These are phyloP conservation scores for Akanthomyces muscarius DNA, from an alignment of 2,329 filamentous ascomycete genomes.

Conservation along the genomic window DNA sequence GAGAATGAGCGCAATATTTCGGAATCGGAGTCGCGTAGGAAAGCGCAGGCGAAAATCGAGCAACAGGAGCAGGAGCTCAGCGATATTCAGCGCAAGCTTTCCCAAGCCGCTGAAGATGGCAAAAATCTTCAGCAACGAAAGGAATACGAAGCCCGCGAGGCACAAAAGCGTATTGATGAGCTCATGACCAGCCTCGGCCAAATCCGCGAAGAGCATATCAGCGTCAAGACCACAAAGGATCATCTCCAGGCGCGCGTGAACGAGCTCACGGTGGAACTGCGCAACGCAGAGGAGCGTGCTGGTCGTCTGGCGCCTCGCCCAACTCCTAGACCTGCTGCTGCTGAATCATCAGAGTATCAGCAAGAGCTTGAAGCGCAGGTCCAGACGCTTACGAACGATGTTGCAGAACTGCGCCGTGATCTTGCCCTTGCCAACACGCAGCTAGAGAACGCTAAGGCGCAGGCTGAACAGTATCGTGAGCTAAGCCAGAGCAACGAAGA, in stretches of 20 bases:
- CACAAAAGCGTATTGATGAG: slow-evolving; percentile 88
- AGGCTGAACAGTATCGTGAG: slow-evolving; percentile 82
- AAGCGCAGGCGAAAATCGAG: slow-evolving; percentile 75
- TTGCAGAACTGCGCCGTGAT: slow-evolving; percentile 82
- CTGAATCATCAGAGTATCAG: slow-evolving; percentile 43
- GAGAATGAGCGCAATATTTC: slow-evolving; percentile 87
- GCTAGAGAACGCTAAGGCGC: slow-evolving; percentile 73
- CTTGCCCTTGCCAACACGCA: slow-evolving; percentile 77
- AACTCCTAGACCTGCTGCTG: slow-evolving; percentile 53
- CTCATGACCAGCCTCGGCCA: slow-evolving; percentile 75
- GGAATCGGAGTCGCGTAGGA: slow-evolving; percentile 76
- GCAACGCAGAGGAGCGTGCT: slow-evolving; percentile 82
- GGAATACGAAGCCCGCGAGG: slow-evolving; percentile 85
- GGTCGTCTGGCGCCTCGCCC: slow-evolving; percentile 78
- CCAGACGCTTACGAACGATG: slow-evolving; percentile 78
- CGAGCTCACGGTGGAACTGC: slow-evolving; percentile 82
- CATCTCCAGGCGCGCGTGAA: slow-evolving; percentile 85
- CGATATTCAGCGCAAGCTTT: slow-evolving; percentile 75
- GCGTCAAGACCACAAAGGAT: slow-evolving; percentile 81
- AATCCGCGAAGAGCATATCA: slow-evolving; percentile 80
- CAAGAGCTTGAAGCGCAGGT: slow-evolving; percentile 56
- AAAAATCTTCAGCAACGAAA: slow-evolving; percentile 80
- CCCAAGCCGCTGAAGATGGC: slow-evolving; percentile 75
- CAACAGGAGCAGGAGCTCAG: slow-evolving; percentile 73
- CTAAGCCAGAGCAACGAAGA: slow-evolving; percentile 88